Percentiles rank a stretch among this genome's conserved stretches.
These are phyloP conservation scores for Plectosphaerella plurivora DNA, from an alignment of 2,329 filamentous ascomycete species.

Conservation along the genomic window DNA sequence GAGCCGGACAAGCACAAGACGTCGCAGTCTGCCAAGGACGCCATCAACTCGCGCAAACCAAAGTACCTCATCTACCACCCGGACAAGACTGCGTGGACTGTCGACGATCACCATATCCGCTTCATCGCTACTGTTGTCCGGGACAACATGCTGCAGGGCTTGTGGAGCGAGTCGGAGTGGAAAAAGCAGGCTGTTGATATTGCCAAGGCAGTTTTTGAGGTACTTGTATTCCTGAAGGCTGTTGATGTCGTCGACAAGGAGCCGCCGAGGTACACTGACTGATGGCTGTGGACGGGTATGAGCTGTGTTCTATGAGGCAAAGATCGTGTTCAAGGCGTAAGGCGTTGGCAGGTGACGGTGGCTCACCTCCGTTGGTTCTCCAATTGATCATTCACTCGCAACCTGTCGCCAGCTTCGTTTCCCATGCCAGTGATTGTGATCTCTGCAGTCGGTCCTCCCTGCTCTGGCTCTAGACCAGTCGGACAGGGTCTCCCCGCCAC, in stretches of 20 bases:
- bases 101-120: constrained; percentile 31
- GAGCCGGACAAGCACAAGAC: constrained; percentile 28
- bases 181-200: constrained; percentile 24
- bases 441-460: no score
- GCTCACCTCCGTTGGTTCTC: no score
- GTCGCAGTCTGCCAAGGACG: constrained; percentile 22
- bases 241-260: constrained; percentile 13
- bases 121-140: constrained; percentile 30
- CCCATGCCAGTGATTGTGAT: no score
- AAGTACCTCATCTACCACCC: constrained; percentile 30
- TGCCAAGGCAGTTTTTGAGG: constrained; percentile 29
- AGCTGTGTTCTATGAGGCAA: no score
- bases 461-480: no score
- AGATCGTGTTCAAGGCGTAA: no score
- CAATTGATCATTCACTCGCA: no score
- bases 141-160: constrained; percentile 26
- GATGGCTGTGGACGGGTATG: background rate
- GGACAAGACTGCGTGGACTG: constrained; percentile 28
- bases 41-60: constrained; percentile 20
- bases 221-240: constrained; percentile 27
- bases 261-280: constrained; percentile 21
- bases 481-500: no score
- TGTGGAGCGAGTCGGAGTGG: constrained; percentile 27
- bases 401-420: no score
- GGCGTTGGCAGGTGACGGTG: no score